Percentiles rank a stretch among this genome's conserved stretches.
phyloP scores from a whole-genome alignment of 2,329 filamentous ascomycete species.

The Xylaria digitata region DNA sequence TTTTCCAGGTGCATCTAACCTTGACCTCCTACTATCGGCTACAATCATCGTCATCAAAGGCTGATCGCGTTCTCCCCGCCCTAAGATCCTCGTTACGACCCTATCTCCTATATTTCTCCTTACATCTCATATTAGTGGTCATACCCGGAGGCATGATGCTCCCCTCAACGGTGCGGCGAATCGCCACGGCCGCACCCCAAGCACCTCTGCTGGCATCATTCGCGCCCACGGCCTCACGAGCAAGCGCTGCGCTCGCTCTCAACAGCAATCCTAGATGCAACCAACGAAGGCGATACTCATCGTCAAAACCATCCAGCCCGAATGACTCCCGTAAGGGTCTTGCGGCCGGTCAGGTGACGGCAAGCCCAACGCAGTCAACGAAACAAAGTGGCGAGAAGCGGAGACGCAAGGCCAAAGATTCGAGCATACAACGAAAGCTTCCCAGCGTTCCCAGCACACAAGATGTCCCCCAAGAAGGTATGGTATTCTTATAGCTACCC shows the following conservation, averaged over 20 bases:
- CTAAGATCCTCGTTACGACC: not conserved
- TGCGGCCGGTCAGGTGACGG: slow-evolving; percentile 62
- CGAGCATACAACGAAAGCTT: slow-evolving; percentile 66
- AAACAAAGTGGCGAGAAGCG: slow-evolving; percentile 65
- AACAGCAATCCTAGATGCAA: slow-evolving; percentile 56
- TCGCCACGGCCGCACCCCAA: slow-evolving; percentile 60
- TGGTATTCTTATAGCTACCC: slow-evolving; percentile 40
- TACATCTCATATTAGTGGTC: not conserved
- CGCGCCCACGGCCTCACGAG: slow-evolving; percentile 56
- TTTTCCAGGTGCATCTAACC: slow-evolving; percentile 33
- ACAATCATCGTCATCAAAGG: slow-evolving; percentile 23
- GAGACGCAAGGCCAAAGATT: slow-evolving; percentile 69
- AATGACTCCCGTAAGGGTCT: slow-evolving; percentile 65
- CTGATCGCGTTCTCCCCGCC: not conserved
- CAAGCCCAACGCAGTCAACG: slow-evolving; percentile 57
- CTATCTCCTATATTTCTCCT: not conserved
- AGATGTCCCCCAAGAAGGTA: slow-evolving; percentile 76
- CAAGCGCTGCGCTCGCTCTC: slow-evolving; percentile 51
- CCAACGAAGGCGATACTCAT: slow-evolving; percentile 66
- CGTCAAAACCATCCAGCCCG: slow-evolving; percentile 71
- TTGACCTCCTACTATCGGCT: slow-evolving; percentile 30
- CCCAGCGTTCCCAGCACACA: slow-evolving; percentile 81
- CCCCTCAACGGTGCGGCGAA: slow-evolving; percentile 67
- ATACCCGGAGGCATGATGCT: slow-evolving; percentile 57
- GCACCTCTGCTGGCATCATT: slow-evolving; percentile 58